Percentiles rank a stretch among this genome's conserved stretches.
phyloP scores from a whole-genome alignment of 192 early-diverging fungal species.

The Paraglomus occultum region DNA sequence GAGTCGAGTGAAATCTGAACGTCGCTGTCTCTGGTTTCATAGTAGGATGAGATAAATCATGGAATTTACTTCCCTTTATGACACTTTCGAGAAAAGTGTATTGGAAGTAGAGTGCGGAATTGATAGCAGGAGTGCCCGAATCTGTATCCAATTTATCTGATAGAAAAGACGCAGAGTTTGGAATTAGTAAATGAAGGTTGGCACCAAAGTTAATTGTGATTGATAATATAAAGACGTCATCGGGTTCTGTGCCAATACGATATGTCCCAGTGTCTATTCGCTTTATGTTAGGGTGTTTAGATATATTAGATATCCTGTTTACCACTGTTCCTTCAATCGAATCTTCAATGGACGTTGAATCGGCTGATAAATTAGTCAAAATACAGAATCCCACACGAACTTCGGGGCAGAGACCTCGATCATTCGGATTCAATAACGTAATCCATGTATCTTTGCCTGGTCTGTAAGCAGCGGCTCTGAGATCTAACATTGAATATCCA shows the following conservation, averaged over 20 bases:
- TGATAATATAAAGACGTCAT: conserved; percentile 17
- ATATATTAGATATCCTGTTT: neutral
- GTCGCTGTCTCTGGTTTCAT: conserved; percentile 25
- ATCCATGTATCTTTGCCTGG: conserved; percentile 38
- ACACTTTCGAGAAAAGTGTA: conserved; percentile 20
- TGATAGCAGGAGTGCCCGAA: conserved; percentile 4
- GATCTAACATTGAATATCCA: conserved; percentile 42
- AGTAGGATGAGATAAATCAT: conserved; percentile 30
- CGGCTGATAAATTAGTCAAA: conserved; percentile 23
- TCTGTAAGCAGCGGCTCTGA: conserved; percentile 34
- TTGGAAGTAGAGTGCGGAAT: conserved; percentile 25
- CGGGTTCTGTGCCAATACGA: conserved; percentile 15
- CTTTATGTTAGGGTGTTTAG: neutral
- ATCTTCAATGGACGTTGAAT: conserved; percentile 11
- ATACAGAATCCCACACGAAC: conserved; percentile 42
- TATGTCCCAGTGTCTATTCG: conserved; percentile 2
- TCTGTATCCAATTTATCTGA: conserved; percentile 19
- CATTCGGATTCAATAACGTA: conserved; percentile 31
- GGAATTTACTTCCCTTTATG: conserved; percentile 16
- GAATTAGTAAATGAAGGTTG: conserved; percentile 28
- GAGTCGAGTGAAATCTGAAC: conserved; percentile 18
- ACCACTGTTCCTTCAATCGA: neutral
- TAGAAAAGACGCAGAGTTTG: conserved; percentile 15
- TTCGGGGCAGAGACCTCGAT: conserved; percentile 38
- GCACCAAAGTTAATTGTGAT: conserved; percentile 30